These are phyloP conservation scores for Schwanniomyces etchellsii DNA, from an alignment of 1,139 yeast genomes.

Conservation along the genomic window DNA sequence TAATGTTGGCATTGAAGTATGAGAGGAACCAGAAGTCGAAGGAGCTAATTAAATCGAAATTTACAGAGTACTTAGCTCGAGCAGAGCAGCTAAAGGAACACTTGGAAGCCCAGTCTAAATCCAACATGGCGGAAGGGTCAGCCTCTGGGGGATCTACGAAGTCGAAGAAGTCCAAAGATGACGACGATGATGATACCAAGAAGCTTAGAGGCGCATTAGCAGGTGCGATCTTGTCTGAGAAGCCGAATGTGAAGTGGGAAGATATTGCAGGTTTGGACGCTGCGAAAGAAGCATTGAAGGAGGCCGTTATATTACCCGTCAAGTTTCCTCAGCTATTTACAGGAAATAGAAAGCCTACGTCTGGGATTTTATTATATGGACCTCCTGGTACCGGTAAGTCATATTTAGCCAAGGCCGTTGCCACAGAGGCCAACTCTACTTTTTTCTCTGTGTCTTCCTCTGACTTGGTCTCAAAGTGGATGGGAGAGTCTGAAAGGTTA, in stretches of 20 bases:
- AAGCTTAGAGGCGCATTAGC: conserved; percentile 87
- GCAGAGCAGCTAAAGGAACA: conserved; percentile 95
- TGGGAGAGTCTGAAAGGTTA: conserved; percentile 96
- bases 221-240: conserved; percentile 87
- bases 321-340: conserved; percentile 91
- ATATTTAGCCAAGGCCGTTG: conserved; percentile 94
- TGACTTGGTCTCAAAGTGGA: conserved; percentile 95
- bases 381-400: conserved; percentile 99
- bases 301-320: conserved; percentile 94
- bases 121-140: conserved; percentile 44
- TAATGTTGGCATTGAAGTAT: conserved; percentile 93
- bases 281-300: conserved; percentile 95
- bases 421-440: conserved; percentile 96
- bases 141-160: conserved; percentile 55
- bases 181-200: conserved; percentile 74
- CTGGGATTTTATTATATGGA: conserved; percentile 89
- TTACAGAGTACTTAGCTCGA: conserved; percentile 84
- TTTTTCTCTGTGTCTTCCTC: conserved; percentile 93
- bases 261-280: conserved; percentile 94
- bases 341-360: conserved; percentile 89
- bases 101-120: conserved; percentile 58
- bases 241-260: conserved; percentile 90
- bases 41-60: conserved; percentile 81
- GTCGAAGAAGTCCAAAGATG: conserved; percentile 45
- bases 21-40: conserved; percentile 89